Conservation (phyloP, 1,284 basidiomycete species). For the Puccinia novopanici region DNA sequence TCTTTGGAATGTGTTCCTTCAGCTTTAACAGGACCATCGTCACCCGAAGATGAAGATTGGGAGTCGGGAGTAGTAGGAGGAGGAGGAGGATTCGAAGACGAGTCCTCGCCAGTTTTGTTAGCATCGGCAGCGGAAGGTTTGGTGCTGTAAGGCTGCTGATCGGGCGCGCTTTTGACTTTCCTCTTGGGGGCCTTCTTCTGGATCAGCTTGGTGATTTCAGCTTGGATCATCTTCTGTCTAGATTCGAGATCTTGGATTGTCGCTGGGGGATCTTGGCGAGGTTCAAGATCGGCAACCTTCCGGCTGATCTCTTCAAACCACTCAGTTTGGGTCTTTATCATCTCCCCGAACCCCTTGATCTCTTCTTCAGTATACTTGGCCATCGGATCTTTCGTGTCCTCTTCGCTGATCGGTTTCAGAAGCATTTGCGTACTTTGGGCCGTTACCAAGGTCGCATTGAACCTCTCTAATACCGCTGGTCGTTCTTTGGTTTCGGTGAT, state of each 20-base stretch:
- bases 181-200: conserved; percentile 57
- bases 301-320: conserved; percentile 57
- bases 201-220: conserved; percentile 56
- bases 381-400: conserved; percentile 60
- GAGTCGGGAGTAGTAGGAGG: too few relatives aligned
- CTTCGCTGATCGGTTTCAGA: conserved; percentile 70
- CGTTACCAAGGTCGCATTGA: conserved; percentile 68
- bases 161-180: conserved; percentile 25
- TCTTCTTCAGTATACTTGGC: conserved; percentile 58
- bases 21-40: background rate
- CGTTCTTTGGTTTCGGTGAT: conserved; percentile 78
- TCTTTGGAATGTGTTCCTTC: conserved; percentile 29
- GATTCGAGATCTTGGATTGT: conserved; percentile 57
- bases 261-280: conserved; percentile 57
- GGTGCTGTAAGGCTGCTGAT: conserved; percentile 31
- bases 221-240: conserved; percentile 56
- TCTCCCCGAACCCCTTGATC: conserved; percentile 55
- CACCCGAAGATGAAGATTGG: background rate
- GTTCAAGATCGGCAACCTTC: conserved; percentile 55
- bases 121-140: conserved; percentile 30
- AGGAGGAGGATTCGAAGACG: background rate
- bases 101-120: conserved; percentile 5
- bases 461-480: conserved; percentile 67
- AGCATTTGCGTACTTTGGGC: conserved; percentile 72
- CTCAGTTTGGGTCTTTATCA: conserved; percentile 55